A percentile compares a stretch with the other conserved stretches of the same genome.
Evolutionary conservation across 2,329 filamentous ascomycete genomes (phyloP).

Genomic region (Phaeosphaeriaceae sp.): DNA sequence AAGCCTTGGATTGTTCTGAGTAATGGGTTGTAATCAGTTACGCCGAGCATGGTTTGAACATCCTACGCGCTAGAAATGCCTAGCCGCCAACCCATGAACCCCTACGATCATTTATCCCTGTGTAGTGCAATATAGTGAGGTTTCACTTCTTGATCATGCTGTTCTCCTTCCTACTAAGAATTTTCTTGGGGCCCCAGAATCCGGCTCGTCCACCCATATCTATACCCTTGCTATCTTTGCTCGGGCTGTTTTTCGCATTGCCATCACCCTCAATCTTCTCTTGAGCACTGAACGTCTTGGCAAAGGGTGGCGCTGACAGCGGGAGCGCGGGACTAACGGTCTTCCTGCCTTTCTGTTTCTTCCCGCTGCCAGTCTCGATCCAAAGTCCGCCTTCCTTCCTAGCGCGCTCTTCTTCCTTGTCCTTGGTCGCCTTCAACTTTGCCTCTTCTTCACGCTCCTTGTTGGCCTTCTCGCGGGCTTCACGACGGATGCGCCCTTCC

Average conservation of each 20-base stretch:
- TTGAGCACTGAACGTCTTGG: constrained; percentile 13
- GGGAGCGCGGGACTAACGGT: constrained; percentile 1
- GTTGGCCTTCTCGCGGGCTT: constrained; percentile 28
- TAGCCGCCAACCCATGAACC: too few species aligned
- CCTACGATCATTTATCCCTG: too few species aligned
- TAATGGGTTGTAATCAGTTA: too few species aligned
- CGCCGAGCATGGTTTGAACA: too few species aligned
- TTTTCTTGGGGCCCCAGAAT: constrained; percentile 35
- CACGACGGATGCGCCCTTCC: constrained; percentile 31
- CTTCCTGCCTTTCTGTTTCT: constrained; percentile 22
- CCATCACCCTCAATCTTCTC: constrained; percentile 18
- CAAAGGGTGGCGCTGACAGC: constrained; percentile 6
- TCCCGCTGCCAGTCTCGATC: constrained; percentile 25
- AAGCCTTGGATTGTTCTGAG: too few species aligned
- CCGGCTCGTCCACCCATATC: constrained; percentile 29
- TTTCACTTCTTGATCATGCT: background rate
- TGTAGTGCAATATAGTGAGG: too few species aligned
- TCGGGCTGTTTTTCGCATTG: constrained; percentile 8
- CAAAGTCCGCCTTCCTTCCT: constrained; percentile 28
- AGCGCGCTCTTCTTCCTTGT: constrained; percentile 19
- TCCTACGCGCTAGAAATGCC: too few species aligned
- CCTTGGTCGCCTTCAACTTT: constrained; percentile 14
- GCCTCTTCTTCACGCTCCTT: constrained; percentile 26
- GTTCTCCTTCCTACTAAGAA: constrained; percentile 30
- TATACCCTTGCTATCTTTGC: constrained; percentile 10